These are phyloP conservation scores for Aureobasidium uvarum DNA, from an alignment of 2,329 filamentous ascomycete genomes.

Conservation along the genomic window DNA sequence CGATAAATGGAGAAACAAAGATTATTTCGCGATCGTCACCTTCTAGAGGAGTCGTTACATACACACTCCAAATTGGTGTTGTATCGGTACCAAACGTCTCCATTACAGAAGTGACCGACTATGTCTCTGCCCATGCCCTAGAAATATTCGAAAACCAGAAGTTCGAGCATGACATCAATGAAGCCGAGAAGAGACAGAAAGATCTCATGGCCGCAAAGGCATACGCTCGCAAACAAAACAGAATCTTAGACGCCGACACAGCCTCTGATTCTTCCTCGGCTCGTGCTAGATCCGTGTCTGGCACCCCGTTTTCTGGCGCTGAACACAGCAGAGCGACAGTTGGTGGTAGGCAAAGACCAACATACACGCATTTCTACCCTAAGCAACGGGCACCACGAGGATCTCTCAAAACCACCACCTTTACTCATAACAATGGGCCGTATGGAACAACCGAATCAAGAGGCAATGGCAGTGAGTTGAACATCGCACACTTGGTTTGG, in stretches of 20 bases:
- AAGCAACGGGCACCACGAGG: slow-evolving; percentile 22
- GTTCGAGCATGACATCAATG: slow-evolving; percentile 33
- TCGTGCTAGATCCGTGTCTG: not conserved
- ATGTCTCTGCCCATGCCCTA: slow-evolving; percentile 38
- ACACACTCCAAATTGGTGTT: slow-evolving; percentile 35
- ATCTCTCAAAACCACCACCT: not conserved
- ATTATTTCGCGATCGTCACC: slow-evolving; percentile 35
- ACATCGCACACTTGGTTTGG: not conserved
- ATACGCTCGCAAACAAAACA: not conserved
- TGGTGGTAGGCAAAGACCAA: slow-evolving; percentile 37
- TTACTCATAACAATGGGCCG: not conserved
- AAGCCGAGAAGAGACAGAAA: slow-evolving; percentile 22
- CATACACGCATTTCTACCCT: slow-evolving; percentile 34
- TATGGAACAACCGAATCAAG: not conserved
- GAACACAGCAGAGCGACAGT: not conserved
- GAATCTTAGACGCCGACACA: not conserved
- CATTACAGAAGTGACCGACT: slow-evolving; percentile 37
- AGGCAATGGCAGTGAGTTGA: not conserved
- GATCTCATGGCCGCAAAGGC: not conserved
- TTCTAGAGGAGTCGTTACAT: slow-evolving; percentile 29
- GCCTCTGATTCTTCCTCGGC: not conserved
- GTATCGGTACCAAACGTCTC: slow-evolving; percentile 33
- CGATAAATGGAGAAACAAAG: not conserved
- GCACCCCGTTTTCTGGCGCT: not conserved
- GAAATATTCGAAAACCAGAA: slow-evolving; percentile 38